phyloP scores from a whole-genome alignment of 2,329 filamentous ascomycete species.

The Nigrospora oryzae region DNA sequence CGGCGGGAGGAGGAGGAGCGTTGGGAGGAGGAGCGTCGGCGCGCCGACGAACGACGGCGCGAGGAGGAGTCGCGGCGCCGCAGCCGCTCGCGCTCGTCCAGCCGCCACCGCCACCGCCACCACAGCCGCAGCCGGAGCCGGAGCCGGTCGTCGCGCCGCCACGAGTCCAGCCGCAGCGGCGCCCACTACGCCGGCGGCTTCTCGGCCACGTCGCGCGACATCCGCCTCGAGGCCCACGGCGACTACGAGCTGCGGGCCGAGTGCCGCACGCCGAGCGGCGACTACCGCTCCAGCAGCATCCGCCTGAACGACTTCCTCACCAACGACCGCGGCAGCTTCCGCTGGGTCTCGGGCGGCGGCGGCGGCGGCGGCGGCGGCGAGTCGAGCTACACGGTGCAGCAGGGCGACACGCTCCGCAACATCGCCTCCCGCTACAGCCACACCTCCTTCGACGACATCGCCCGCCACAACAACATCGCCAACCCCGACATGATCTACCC shows the following conservation, averaged over 20 bases:
- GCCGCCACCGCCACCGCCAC: conserved; percentile 5
- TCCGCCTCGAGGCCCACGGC: conserved; percentile 4
- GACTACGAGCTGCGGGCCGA: conserved; percentile 10
- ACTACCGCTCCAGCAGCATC: conserved; percentile 7
- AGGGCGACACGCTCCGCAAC: conserved; percentile 30
- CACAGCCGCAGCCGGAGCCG: conserved; percentile 7
- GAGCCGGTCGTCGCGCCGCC: conserved; percentile 2
- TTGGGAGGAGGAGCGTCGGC: conserved; percentile 12
- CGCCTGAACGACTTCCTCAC: conserved; percentile 9
- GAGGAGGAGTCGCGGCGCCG: not conserved
- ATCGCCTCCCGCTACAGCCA: conserved; percentile 23
- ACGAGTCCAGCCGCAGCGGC: conserved; percentile 19
- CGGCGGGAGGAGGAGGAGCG: conserved; percentile 22
- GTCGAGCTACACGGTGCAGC: conserved; percentile 23
- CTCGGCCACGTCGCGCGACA: conserved; percentile 3
- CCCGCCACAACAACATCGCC: conserved; percentile 26
- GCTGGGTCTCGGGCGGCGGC: conserved; percentile 10
- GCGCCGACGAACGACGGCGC: conserved; percentile 11
- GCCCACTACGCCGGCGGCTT: conserved; percentile 28
- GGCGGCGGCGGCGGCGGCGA: conserved; percentile 13
- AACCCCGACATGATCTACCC: conserved; percentile 34
- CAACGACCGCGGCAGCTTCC: conserved; percentile 8
- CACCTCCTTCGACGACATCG: conserved; percentile 27
- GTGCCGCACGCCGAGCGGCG: conserved; percentile 6
- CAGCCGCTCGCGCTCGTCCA: not conserved